These are phyloP conservation scores for Stereocaulon alpinum DNA, from an alignment of 495 filamentous ascomycete genomes.

Conservation along the genomic window DNA sequence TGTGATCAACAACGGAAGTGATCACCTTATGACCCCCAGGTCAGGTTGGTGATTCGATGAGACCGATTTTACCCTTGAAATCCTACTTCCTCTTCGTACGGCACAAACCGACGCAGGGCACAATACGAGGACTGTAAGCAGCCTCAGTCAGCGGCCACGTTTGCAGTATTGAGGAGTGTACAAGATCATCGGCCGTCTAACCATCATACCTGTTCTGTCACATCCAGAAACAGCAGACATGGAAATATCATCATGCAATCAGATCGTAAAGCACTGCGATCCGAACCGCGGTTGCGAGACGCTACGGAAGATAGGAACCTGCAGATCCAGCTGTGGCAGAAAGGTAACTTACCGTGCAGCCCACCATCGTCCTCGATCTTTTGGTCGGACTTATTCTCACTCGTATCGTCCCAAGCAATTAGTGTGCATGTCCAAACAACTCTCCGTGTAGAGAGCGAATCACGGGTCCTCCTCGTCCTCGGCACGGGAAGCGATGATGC, in stretches of 20 bases:
- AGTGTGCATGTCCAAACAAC: conserved; percentile 5
- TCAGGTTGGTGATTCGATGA: neutral
- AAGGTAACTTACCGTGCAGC: neutral
- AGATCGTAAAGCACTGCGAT: neutral
- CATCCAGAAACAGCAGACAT: neutral
- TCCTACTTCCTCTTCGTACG: neutral
- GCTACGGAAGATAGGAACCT: conserved; percentile 1
- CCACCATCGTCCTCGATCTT: neutral
- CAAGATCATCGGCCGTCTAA: neutral
- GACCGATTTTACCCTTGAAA: neutral
- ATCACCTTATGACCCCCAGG: neutral
- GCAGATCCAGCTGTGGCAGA: conserved; percentile 3
- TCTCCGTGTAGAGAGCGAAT: conserved; percentile 5
- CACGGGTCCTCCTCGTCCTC: neutral
- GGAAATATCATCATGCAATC: neutral
- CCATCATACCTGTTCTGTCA: neutral
- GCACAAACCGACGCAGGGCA: neutral
- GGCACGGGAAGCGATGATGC: conserved; percentile 13
- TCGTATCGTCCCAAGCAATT: neutral
- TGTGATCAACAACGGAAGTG: neutral
- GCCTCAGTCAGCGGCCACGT: conserved; percentile 8
- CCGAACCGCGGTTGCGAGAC: conserved; percentile 9
- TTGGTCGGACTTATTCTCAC: neutral
- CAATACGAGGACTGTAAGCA: neutral
- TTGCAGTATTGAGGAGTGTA: neutral